Base-by-base conservation (phyloP, 371 early-diverging fungal species). In the Mucor irregularis region DNA sequence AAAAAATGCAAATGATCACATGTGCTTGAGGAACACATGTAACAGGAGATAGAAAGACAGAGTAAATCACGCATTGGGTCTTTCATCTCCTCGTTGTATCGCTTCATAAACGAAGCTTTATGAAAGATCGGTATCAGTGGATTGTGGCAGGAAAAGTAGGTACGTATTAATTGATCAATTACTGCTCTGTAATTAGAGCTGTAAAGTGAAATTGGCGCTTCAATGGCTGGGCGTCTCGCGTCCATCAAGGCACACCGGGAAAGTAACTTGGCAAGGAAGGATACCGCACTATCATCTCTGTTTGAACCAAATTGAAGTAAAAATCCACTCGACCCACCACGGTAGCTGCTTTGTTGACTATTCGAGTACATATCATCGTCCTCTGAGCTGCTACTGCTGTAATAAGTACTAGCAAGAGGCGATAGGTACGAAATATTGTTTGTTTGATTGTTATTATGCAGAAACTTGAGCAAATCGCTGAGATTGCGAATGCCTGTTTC, bases 401-500 rank as follows among this genome's bases (percentile, higher is more conserved):
- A 14, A 34, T 34, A 34, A 10, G 11, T 34, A 34, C 35, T 34
- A 3, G 35, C 9, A 5, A 61, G 38, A 31, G 49, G 54, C 0
- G 44, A 24, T 5, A 49, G 9, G 10, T 30, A 17, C 13, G 24
- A 8, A 2, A 53, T 25, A 0, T 39, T 22, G 16, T 39, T 39
- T 19, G 39, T 19, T 19, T 39, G 39, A n/a, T n/a, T n/a, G n/a
- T n/a, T n/a, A n/a, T n/a, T n/a, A n/a, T n/a, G n/a, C n/a, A n/a
- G n/a, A 14, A 49, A 38, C 1, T 26, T 33, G 7, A 64, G 9
- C 9, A 64, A 17, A 29, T 64, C 58, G 10, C 46, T 53, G 4
- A 64, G 24, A n/a, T 35, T 53, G 11, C 43, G 19, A 10, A 64
- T 64, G 7, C 58, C 64, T 17, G 64, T 64, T 19, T 64, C 58